Evolutionary conservation across 768 basidiomycete genomes (phyloP), one percentile per base, ranked within the genome.

Genomic region (Lentinula edodes): DNA sequence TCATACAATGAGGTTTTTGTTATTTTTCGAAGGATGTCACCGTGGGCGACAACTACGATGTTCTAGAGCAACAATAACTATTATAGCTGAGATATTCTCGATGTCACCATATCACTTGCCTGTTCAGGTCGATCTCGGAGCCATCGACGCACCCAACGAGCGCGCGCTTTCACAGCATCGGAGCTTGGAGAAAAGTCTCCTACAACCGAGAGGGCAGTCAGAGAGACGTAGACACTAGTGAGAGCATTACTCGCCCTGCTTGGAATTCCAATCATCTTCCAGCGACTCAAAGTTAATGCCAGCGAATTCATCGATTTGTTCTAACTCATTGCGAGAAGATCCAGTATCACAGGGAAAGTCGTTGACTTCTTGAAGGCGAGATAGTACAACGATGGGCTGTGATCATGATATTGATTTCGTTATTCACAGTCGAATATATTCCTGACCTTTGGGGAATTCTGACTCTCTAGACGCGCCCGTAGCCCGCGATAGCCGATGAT

Each of bases 251-350:
- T 16, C 45, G 28, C 56, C 56, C 34, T 58, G 2, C 35, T 59
- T 59, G 8, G 58, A 59, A 41, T 59, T 59, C 58, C 58, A 59
- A 34, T 59, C 58, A 23, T 59, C 58, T 46, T 59, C 46, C 18
- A 59, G 35, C 18, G 58, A 38, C 16, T 46, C 43, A 28, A 59
- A 59, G 28, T 59, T 15, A 18, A 59, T 59, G 15, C 46, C 46
- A 39, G n/a, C 7, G 45, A 59, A 59, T 45, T 59, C 58, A 28
- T 59, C 58, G 8, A 34, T 38, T 36, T 51, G 45, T 36, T 50
- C 42, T n/a, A 59, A 18, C 32, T 48, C 45, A n/a, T 34, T 6
- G 3, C 46, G 28, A 18, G 43, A 46, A 45, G 45, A 59, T 8
- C 58, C 58, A 50, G 58, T 50, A 51, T 59, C 58, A 28, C 58